A percentile compares a stretch with the other conserved stretches of the same genome.
Conservation (phyloP, 305 asterid genomes). For the Solanum aculeatissimum region DNA sequence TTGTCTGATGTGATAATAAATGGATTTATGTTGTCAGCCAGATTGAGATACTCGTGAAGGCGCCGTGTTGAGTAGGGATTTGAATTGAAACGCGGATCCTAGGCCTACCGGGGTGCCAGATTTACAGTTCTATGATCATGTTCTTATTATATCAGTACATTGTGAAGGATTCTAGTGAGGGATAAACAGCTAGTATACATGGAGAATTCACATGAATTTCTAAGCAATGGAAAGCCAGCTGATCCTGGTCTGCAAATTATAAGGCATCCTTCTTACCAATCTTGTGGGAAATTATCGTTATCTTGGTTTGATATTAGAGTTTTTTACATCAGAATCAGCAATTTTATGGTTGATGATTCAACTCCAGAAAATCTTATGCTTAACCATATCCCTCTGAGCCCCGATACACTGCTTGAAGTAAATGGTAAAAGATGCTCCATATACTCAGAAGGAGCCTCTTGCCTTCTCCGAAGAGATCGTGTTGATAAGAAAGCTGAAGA, state of each 20-base stretch:
- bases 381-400: constrained; percentile 51
- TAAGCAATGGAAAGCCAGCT: constrained; percentile 38
- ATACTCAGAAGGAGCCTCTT: constrained; percentile 50
- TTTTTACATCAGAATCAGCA: constrained; percentile 75
- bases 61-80: not conserved
- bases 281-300: constrained; percentile 20
- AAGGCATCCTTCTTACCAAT: constrained; percentile 44
- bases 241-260: constrained; percentile 50
- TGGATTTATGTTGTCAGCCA: not conserved
- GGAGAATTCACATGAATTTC: constrained; percentile 36
- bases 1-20: constrained; percentile 2
- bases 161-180: constrained; percentile 14
- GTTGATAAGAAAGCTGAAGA: constrained; percentile 80
- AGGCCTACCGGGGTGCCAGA: not conserved
- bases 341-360: constrained; percentile 47
- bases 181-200: constrained; percentile 24
- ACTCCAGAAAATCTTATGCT: constrained; percentile 63
- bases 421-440: constrained; percentile 55
- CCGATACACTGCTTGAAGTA: constrained; percentile 61
- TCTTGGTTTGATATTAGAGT: constrained; percentile 72
- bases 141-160: not conserved
- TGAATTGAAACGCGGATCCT: constrained; percentile 2
- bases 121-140: constrained; percentile 8
- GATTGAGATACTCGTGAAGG: not conserved
- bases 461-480: constrained; percentile 56